Percentiles rank a stretch among this genome's conserved stretches.
phyloP scores from a whole-genome alignment of 805 yeast species.

The Yarrowia sp. region DNA sequence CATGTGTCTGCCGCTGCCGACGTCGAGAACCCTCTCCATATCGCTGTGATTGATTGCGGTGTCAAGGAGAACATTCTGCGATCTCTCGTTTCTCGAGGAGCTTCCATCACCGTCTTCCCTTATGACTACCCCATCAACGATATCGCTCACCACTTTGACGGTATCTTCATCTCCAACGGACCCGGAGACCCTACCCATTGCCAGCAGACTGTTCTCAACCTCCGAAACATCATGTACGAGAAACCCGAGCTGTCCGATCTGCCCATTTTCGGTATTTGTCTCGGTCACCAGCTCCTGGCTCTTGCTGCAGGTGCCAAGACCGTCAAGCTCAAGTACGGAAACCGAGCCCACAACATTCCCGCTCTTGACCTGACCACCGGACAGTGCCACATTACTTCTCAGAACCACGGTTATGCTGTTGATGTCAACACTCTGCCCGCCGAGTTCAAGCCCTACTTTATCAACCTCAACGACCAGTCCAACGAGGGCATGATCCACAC shows the following conservation, averaged over 20 bases:
- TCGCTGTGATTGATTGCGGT: slow-evolving; percentile 96
- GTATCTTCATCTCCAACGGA: slow-evolving; percentile 90
- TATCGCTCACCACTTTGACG: slow-evolving; percentile 89
- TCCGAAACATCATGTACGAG: slow-evolving; percentile 60
- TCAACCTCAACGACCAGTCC: slow-evolving; percentile 90
- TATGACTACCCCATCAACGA: slow-evolving; percentile 90
- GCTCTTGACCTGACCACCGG: slow-evolving; percentile 88
- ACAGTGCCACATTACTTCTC: slow-evolving; percentile 95
- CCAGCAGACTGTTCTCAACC: slow-evolving; percentile 67
- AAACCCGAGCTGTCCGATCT: slow-evolving; percentile 51
- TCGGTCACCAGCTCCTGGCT: slow-evolving; percentile 96
- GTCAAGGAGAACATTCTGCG: slow-evolving; percentile 96
- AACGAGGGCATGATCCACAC: slow-evolving; percentile 97
- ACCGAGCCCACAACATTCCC: slow-evolving; percentile 98
- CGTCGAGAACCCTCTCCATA: slow-evolving; percentile 58
- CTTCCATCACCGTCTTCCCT: slow-evolving; percentile 94
- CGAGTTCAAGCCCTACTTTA: slow-evolving; percentile 82
- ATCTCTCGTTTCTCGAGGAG: slow-evolving; percentile 91
- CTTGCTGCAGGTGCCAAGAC: slow-evolving; percentile 94
- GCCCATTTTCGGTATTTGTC: slow-evolving; percentile 96
- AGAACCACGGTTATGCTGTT: slow-evolving; percentile 98
- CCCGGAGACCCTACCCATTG: slow-evolving; percentile 98
- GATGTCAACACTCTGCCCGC: slow-evolving; percentile 71
- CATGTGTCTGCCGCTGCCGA: slow-evolving; percentile 58
- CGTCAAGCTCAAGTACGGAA: slow-evolving; percentile 91